Evolutionary conservation across 768 basidiomycete species (phyloP).

Genomic region (Mycena venus): DNA sequence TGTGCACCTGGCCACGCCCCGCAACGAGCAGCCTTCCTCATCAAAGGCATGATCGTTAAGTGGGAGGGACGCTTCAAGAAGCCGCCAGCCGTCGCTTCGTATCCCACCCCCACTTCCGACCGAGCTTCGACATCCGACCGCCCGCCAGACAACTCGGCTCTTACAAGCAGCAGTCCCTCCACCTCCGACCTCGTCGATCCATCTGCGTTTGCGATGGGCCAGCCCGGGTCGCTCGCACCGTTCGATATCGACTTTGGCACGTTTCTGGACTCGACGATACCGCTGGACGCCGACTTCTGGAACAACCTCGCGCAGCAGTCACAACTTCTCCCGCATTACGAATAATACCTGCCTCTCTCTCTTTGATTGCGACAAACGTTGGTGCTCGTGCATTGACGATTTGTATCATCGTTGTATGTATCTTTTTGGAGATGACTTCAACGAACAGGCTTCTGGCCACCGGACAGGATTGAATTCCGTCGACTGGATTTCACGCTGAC

Average conservation of each 20-base stretch:
- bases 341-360: neutral
- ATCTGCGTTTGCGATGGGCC: neutral
- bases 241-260: slow-evolving; percentile 20
- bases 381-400: neutral
- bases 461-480: too few species aligned
- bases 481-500: too few species aligned
- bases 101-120: slow-evolving; percentile 32
- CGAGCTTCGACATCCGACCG: neutral
- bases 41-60: slow-evolving; percentile 29
- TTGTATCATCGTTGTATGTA: neutral
- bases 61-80: slow-evolving; percentile 25
- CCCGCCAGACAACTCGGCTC: neutral
- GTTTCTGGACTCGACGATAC: slow-evolving; percentile 30
- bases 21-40: slow-evolving; percentile 29
- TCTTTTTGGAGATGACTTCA: neutral
- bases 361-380: neutral
- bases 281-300: slow-evolving; percentile 34
- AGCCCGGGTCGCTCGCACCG: neutral
- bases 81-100: slow-evolving; percentile 3
- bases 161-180: neutral
- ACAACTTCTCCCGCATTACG: slow-evolving; percentile 8
- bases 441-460: too few species aligned
- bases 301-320: slow-evolving; percentile 33
- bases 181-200: slow-evolving; percentile 9
- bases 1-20: slow-evolving; percentile 50